phyloP scores from a whole-genome alignment of 352 stramenopile genomes.

The Aphanomyces euteiches region DNA sequence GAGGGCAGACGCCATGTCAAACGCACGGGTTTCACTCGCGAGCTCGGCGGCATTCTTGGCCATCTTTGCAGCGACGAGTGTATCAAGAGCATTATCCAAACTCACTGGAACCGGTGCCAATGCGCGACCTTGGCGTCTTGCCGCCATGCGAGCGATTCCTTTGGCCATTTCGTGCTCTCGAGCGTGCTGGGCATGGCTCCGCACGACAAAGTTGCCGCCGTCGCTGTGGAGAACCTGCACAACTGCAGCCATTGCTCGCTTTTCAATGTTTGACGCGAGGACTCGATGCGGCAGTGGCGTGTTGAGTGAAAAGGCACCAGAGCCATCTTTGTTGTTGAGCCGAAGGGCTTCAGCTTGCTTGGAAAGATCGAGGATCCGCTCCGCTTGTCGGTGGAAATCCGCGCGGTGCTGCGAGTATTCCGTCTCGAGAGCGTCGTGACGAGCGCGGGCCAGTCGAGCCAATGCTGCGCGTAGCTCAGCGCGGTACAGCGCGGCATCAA shows the following conservation, averaged over 20 bases:
- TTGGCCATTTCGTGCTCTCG: neutral
- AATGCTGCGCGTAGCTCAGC: neutral
- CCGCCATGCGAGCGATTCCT: neutral
- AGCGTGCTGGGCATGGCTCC: neutral
- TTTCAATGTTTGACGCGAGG: slow-evolving; percentile 24
- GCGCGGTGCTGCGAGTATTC: slow-evolving; percentile 15
- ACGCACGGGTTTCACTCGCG: neutral
- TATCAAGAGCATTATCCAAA: neutral
- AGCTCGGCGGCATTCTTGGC: neutral
- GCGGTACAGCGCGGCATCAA: slow-evolving; percentile 21
- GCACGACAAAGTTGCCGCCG: slow-evolving; percentile 22
- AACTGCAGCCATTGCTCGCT: slow-evolving; percentile 22
- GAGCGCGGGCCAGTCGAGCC: neutral
- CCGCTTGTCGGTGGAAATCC: slow-evolving; percentile 9
- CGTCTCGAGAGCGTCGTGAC: slow-evolving; percentile 18
- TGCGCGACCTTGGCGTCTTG: neutral
- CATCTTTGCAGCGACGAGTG: neutral
- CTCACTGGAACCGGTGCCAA: no score
- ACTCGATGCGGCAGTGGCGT: neutral
- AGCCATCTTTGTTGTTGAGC: slow-evolving; percentile 11
- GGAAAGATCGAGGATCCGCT: slow-evolving; percentile 16
- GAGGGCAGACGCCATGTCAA: neutral
- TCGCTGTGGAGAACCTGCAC: slow-evolving; percentile 12
- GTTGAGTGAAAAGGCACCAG: neutral
- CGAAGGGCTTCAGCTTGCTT: slow-evolving; percentile 24